Evolutionary conservation across 768 basidiomycete species (phyloP).

Genomic region (Russula brevipes): DNA sequence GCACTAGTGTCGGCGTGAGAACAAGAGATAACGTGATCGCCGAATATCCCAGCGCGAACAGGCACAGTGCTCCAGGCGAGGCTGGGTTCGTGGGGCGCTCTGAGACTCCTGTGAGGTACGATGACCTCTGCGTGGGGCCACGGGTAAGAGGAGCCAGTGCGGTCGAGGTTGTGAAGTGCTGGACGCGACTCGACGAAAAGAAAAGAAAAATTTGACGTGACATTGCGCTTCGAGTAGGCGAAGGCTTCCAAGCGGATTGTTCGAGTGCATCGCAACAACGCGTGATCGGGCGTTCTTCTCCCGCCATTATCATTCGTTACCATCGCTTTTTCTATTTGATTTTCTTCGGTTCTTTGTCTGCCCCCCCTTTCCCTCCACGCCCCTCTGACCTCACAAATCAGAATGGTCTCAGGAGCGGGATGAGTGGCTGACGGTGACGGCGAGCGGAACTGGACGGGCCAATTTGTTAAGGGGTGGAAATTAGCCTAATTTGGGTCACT

Average conservation of each 20-base stretch:
- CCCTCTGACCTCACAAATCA: background rate
- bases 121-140: background rate
- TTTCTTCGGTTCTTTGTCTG: background rate
- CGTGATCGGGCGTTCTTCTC: slow-evolving; percentile 21
- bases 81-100: too few species aligned
- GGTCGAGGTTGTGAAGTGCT: background rate
- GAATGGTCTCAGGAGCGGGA: too few species aligned
- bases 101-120: background rate
- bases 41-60: background rate
- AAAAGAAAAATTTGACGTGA: too few species aligned
- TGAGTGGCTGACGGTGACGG: too few species aligned
- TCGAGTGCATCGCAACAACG: slow-evolving; percentile 4
- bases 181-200: too few species aligned
- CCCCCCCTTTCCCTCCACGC: background rate
- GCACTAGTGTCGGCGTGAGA: background rate
- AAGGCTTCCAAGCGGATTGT: slow-evolving; percentile 1
- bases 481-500: background rate
- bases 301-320: slow-evolving; percentile 14
- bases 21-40: slow-evolving; percentile 16
- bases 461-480: slow-evolving; percentile 2
- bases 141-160: background rate
- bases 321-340: background rate
- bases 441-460: background rate
- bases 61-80: background rate
- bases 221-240: background rate